Evolutionary conservation across 108 stramenopile genomes (phyloP), one percentile per base, ranked within the genome.

Genomic region (Mayamaea pseudoterrestris): DNA sequence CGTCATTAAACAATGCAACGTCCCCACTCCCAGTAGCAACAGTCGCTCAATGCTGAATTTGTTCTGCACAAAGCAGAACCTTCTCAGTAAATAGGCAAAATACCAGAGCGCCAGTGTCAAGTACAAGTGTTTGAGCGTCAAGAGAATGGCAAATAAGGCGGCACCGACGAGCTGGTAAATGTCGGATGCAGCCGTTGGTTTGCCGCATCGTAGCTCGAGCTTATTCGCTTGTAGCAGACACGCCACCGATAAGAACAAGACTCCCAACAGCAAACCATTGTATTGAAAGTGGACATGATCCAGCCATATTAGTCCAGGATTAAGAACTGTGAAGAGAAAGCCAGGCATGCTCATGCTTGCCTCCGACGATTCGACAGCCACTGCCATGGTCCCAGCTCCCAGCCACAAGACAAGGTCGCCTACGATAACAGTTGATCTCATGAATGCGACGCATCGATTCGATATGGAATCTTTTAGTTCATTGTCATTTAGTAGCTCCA

Each of bases 201-300:
- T 12, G 32, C 12, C 11, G 16, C 28, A 5, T 6, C 22, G 42
- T 31, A 25, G 41, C 23, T 26, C 18, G 16, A 55, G 36, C n/a
- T 60, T 50, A 30, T 47, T 35, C 1, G 74, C 80, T 36, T 58
- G 46, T 39, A 71, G 41, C 39, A 90, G 57, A 52, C 51, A 80
- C 7, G 56, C 82, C 41, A 93, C 35, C 7, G 82, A 88, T 27
- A 68, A 53, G 31, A 95, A 50, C 25, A 95, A 66, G 43, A 96
- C 35, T 20, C 94, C 94, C 16, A 96, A 50, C 16, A 98, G 47
- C 67, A 91, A 72, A 0, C 93, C 93, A 45, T 98, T 98, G 76
- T 98, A 98, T 48, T 93, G 92, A 62, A 96, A 93, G 54, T 93
- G 92, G 9, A 96, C 69, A 63, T 90, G 88, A 61, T 98, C 97